These are phyloP conservation scores for Ailanthus altissimus DNA, from an alignment of 345 rosid species.

Conservation along the genomic window DNA sequence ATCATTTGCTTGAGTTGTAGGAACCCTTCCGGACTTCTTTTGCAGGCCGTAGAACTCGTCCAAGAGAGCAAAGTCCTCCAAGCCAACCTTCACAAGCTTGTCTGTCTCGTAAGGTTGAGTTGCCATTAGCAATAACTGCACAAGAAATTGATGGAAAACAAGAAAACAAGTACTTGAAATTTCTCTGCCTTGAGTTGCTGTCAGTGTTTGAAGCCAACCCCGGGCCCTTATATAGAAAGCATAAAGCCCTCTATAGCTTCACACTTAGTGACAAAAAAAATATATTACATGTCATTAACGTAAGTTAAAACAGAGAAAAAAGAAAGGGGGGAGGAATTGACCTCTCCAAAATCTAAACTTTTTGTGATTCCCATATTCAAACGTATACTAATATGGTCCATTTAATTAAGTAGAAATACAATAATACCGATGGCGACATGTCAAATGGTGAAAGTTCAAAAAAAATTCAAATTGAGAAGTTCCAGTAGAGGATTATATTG, in stretches of 20 bases:
- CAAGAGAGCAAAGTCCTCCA: slow-evolving; percentile 23
- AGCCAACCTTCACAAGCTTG: slow-evolving; percentile 19
- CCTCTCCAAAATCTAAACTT: neutral
- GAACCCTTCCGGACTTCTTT: neutral
- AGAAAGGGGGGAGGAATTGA: too few species aligned
- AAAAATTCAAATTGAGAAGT: neutral
- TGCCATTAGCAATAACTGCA: neutral
- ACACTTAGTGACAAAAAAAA: neutral
- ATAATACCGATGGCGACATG: too few species aligned
- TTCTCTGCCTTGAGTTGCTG: neutral
- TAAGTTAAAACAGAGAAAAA: too few species aligned
- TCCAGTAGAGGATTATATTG: neutral
- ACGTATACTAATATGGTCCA: neutral
- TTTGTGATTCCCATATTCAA: slow-evolving; percentile 10
- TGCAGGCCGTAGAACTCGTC: slow-evolving; percentile 13
- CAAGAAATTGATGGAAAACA: neutral
- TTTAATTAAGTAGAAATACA: neutral
- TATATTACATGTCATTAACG: too few species aligned
- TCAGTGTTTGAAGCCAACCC: neutral
- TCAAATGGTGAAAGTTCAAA: too few species aligned
- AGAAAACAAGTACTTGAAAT: neutral
- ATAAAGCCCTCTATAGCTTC: neutral
- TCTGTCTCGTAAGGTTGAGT: neutral
- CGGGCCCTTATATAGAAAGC: neutral
- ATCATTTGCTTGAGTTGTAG: neutral